phyloP scores from a whole-genome alignment of 2,329 filamentous ascomycete species.

The Paecilomyces sp. region DNA sequence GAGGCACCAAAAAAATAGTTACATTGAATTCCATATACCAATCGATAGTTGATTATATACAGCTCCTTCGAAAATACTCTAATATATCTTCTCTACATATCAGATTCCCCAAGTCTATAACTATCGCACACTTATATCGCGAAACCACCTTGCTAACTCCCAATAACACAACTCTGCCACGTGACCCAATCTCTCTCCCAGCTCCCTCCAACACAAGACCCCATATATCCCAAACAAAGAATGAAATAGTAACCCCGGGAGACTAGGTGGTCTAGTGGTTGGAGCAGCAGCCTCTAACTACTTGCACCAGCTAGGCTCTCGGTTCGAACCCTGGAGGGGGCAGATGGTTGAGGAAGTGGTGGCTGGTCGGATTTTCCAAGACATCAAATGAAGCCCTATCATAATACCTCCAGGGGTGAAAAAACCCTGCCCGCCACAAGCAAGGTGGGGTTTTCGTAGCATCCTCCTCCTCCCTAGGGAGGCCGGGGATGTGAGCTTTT shows the following conservation, averaged over 20 bases:
- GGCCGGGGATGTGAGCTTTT: not conserved
- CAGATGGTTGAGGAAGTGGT: not conserved
- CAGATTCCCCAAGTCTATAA: no score
- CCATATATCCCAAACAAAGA: not conserved
- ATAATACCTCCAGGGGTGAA: not conserved
- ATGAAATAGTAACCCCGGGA: not conserved
- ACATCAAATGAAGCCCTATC: not conserved
- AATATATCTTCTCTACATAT: no score
- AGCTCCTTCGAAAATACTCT: no score
- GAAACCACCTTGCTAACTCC: not conserved
- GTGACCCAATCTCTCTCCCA: not conserved
- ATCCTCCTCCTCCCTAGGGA: not conserved
- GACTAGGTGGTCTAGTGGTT: not conserved
- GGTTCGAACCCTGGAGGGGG: not conserved
- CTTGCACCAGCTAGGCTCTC: not conserved
- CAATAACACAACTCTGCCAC: not conserved
- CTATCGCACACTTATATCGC: not conserved
- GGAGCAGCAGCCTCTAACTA: not conserved
- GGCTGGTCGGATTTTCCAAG: not conserved
- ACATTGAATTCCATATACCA: no score
- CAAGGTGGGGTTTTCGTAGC: not conserved
- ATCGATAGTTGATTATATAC: no score
- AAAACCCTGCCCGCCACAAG: not conserved
- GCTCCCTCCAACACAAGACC: not conserved
- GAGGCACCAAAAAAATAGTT: no score